Percentiles rank a stretch among this genome's conserved stretches.
Evolutionary conservation across 495 filamentous ascomycete species (phyloP).

Genomic region (Hyphodiscus hymeniophilus): DNA sequence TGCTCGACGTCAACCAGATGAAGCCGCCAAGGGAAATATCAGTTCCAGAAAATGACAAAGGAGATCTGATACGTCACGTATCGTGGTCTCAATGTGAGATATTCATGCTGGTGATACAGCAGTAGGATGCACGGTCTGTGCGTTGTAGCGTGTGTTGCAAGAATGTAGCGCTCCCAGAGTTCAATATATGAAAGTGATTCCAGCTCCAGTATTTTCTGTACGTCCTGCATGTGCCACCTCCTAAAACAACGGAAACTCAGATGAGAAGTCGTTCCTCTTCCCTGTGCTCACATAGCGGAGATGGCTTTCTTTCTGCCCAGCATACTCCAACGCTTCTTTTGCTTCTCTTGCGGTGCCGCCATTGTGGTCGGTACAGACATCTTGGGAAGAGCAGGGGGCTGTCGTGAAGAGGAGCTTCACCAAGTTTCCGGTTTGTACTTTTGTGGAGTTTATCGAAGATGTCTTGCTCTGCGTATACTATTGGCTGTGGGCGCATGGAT

Average conservation of each 20-base stretch:
- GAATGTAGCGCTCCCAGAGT: constrained; percentile 2
- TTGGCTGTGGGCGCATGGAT: constrained; percentile 13
- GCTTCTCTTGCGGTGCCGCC: constrained; percentile 4
- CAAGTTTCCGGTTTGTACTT: constrained; percentile 22
- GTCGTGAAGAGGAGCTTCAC: constrained; percentile 22
- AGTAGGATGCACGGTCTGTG: not conserved
- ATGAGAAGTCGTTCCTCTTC: not conserved
- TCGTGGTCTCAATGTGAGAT: too few relatives aligned
- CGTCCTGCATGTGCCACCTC: not conserved
- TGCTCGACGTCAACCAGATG: too few relatives aligned
- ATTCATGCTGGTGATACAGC: too few relatives aligned
- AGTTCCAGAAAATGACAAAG: too few relatives aligned
- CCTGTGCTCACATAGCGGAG: not conserved
- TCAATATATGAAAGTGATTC: not conserved
- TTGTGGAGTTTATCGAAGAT: constrained; percentile 23
- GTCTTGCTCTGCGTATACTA: constrained; percentile 17
- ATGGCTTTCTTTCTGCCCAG: constrained; percentile 16
- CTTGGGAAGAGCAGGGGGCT: constrained; percentile 10
- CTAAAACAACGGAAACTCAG: not conserved
- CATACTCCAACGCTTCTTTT: constrained; percentile 20
- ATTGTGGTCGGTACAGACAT: not conserved
- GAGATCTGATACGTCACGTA: too few relatives aligned
- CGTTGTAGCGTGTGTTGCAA: not conserved
- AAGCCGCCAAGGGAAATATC: too few relatives aligned
- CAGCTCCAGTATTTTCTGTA: too few relatives aligned